A percentile compares a stretch with the other conserved stretches of the same genome.
These are phyloP conservation scores for Lachnellula subtilissima DNA, from an alignment of 2,329 filamentous ascomycete species.

Conservation along the genomic window DNA sequence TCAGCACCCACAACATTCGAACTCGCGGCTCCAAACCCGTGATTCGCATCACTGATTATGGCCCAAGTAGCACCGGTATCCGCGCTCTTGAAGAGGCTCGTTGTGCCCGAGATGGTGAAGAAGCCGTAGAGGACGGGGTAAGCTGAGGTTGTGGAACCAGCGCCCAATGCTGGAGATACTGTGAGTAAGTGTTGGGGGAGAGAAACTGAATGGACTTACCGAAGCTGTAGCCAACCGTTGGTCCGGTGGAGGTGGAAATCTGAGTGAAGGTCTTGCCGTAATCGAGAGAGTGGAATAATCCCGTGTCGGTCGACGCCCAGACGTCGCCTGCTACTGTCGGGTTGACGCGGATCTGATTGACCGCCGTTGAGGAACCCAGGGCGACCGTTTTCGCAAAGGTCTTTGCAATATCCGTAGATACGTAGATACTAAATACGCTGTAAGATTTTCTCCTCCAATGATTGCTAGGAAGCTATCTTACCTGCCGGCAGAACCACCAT, in stretches of 20 bases:
- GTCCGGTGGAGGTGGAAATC: conserved; percentile 14
- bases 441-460: no score
- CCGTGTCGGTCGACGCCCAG: conserved; percentile 50
- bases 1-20: conserved; percentile 27
- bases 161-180: conserved; percentile 22
- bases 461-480: conserved; percentile 15
- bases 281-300: conserved; percentile 50
- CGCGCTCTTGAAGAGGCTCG: conserved; percentile 25
- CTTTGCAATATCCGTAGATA: conserved; percentile 44
- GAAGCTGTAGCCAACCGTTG: conserved; percentile 7
- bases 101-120: conserved; percentile 24
- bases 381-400: conserved; percentile 41
- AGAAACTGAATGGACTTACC: not conserved
- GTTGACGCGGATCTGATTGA: conserved; percentile 53
- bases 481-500: conserved; percentile 40
- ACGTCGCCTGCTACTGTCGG: conserved; percentile 56
- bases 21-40: conserved; percentile 27
- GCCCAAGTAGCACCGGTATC: conserved; percentile 28
- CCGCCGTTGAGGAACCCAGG: conserved; percentile 37
- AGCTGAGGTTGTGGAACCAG: conserved; percentile 11
- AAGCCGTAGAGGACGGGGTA: conserved; percentile 29
- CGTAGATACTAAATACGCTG: conserved; percentile 36
- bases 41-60: conserved; percentile 24
- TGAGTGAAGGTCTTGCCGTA: conserved; percentile 45
- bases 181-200: not conserved